These are phyloP conservation scores for Pseudonitzschia multistriata DNA, from an alignment of 108 stramenopile species.

Conservation along the genomic window DNA sequence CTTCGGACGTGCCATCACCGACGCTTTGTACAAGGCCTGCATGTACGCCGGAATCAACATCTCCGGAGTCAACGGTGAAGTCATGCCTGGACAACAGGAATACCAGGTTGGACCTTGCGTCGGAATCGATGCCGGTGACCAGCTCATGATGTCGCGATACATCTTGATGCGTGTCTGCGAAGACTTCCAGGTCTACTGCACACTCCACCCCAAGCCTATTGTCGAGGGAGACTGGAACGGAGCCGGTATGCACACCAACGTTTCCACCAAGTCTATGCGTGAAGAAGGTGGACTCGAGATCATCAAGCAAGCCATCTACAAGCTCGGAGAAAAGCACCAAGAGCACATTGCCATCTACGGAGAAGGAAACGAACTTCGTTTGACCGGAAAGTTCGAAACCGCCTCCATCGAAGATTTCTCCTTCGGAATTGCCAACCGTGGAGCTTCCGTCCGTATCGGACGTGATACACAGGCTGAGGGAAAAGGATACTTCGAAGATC, in stretches of 20 bases:
- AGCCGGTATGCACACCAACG: constrained; percentile 98
- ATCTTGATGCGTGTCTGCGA: constrained; percentile 96
- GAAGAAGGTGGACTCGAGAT: constrained; percentile 89
- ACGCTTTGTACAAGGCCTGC: constrained; percentile 94
- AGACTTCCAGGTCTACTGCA: constrained; percentile 95
- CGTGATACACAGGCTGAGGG: constrained; percentile 89
- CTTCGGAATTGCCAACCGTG: constrained; percentile 97
- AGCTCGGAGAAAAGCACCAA: constrained; percentile 89
- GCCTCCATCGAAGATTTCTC: constrained; percentile 90
- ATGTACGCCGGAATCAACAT: constrained; percentile 94
- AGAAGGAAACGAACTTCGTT: constrained; percentile 94
- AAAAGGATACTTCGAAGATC: constrained; percentile 98
- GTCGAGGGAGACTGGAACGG: constrained; percentile 99
- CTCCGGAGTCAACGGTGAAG: constrained; percentile 97
- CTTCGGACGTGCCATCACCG: constrained; percentile 92
- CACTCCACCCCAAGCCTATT: constrained; percentile 98
- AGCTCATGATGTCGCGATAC: constrained; percentile 96
- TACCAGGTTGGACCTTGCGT: constrained; percentile 98
- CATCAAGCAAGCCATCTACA: constrained; percentile 96
- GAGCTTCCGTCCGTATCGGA: constrained; percentile 93
- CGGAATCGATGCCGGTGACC: constrained; percentile 97
- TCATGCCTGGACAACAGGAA: constrained; percentile 99
- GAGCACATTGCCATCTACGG: constrained; percentile 99
- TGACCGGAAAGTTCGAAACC: constrained; percentile 96
- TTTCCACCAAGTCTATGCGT: constrained; percentile 95